Base-by-base conservation (phyloP, 2,329 filamentous ascomycete genomes). In the Tolypocladium nubicola region DNA sequence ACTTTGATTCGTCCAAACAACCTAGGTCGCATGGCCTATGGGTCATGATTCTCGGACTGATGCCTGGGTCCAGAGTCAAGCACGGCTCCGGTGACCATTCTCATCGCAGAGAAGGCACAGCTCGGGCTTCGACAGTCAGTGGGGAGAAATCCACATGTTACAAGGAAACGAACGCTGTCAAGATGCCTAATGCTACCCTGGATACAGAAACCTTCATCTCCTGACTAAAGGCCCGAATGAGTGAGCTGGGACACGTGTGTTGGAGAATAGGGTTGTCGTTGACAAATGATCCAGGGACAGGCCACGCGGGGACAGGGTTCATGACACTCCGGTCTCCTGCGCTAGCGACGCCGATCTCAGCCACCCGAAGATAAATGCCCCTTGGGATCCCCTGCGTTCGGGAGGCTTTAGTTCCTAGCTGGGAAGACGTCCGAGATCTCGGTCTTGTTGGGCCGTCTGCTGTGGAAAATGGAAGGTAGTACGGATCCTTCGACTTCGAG, bases 141-240 rank as follows among this genome's bases (percentile, higher is more conserved):
- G 54, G 54, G 38, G 21, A 39, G n/a, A 47, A 30, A 30, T 35
- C n/a, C 23, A 30, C 19, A 33, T 35, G 13, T 7, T 10, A 30
- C 43, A 26, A 26, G 45, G 41, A 38, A 23, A 19, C 50, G 10
- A 9, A 41, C 45, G 37, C 16, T 35, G 21, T 21, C 21, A 21
- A 26, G 3, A 47, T 38, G 11, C 19, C 3, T 52, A 40, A 58
- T 56, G 50, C 40, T 56, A 41, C 60, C 23, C 41, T 39, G n/a
- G 43, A 41, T 37, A 56, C 56, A 58, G 56, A 41, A 58, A 57
- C 54, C 53, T 6, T 37, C 55, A 39, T 54, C 60, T 58, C 58
- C 60, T 60, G 59, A 58, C 52, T 57, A 55, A 57, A 58, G 59
- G 60, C 39, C 58, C 59, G 59, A 61, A 56, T 61, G 16, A 21